phyloP scores from a whole-genome alignment of 2,329 filamentous ascomycete species.

The Capronia coronata region DNA sequence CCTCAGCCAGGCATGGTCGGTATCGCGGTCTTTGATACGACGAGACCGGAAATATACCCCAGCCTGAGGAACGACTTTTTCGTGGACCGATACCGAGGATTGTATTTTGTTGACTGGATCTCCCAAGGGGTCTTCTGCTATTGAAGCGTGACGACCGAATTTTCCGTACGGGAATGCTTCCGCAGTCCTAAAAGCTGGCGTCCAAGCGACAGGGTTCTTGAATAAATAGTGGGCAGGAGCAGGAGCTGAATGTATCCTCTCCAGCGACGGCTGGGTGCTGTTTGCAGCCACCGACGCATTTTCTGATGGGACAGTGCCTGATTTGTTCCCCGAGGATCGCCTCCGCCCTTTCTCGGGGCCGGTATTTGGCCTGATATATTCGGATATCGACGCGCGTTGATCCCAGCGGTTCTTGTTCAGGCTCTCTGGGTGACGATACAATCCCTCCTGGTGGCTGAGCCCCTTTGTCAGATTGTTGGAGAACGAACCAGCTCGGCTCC shows the following conservation, averaged over 20 bases:
- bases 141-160: neutral
- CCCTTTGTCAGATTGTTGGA: neutral
- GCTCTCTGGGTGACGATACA: neutral
- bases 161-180: neutral
- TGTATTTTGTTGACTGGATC: neutral
- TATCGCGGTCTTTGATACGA: conserved; percentile 64
- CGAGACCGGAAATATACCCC: conserved; percentile 13
- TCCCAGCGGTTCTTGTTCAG: neutral
- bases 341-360: neutral
- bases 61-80: neutral
- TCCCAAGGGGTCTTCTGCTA: neutral
- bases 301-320: neutral
- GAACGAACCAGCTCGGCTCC: neutral
- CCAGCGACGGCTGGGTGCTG: neutral
- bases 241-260: neutral
- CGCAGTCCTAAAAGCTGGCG: neutral
- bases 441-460: neutral
- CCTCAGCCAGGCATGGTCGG: conserved; percentile 67
- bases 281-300: neutral
- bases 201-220: neutral
- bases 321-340: neutral
- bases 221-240: neutral
- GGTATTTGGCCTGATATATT: neutral
- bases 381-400: neutral
- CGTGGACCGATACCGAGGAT: neutral